phyloP scores from a whole-genome alignment of 2,329 filamentous ascomycete genomes.

The Juglanconis juglandina region DNA sequence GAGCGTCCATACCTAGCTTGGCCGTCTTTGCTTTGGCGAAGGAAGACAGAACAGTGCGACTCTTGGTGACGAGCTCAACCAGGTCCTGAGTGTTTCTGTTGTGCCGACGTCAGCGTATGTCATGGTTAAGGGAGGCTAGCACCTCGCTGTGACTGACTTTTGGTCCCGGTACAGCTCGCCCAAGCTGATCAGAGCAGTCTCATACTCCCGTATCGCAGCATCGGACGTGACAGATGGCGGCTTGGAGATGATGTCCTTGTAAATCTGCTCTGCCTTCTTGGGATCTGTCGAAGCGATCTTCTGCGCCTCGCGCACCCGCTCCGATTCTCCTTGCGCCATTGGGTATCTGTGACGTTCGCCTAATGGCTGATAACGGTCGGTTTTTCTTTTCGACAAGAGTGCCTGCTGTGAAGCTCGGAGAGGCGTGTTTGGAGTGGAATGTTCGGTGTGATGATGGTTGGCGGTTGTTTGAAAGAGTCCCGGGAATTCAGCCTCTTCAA shows the following conservation, averaged over 20 bases:
- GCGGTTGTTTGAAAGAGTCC: neutral
- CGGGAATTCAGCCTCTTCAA: slow-evolving; percentile 12
- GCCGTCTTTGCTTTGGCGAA: slow-evolving; percentile 99
- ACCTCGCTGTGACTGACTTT: slow-evolving; percentile 57
- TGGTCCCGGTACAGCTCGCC: slow-evolving; percentile 91
- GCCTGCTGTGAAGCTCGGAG: neutral
- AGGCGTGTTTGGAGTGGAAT: neutral
- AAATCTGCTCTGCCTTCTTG: slow-evolving; percentile 78
- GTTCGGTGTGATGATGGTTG: neutral
- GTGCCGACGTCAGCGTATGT: slow-evolving; percentile 7
- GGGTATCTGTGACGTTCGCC: slow-evolving; percentile 9
- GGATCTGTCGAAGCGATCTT: slow-evolving; percentile 77
- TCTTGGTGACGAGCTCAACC: slow-evolving; percentile 84
- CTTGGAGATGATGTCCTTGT: slow-evolving; percentile 84
- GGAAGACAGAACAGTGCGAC: slow-evolving; percentile 84
- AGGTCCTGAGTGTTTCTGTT: slow-evolving; percentile 75
- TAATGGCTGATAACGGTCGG: neutral
- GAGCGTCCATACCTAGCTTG: slow-evolving; percentile 74
- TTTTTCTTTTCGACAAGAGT: neutral
- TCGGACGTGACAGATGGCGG: slow-evolving; percentile 80
- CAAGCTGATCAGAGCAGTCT: slow-evolving; percentile 80
- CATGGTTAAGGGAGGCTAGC: neutral
- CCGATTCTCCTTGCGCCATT: slow-evolving; percentile 59
- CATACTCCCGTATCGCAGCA: slow-evolving; percentile 84
- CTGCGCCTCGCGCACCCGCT: slow-evolving; percentile 82